Conservation (phyloP, 2,329 filamentous ascomycete species). For the Fusarium bulbicola region DNA sequence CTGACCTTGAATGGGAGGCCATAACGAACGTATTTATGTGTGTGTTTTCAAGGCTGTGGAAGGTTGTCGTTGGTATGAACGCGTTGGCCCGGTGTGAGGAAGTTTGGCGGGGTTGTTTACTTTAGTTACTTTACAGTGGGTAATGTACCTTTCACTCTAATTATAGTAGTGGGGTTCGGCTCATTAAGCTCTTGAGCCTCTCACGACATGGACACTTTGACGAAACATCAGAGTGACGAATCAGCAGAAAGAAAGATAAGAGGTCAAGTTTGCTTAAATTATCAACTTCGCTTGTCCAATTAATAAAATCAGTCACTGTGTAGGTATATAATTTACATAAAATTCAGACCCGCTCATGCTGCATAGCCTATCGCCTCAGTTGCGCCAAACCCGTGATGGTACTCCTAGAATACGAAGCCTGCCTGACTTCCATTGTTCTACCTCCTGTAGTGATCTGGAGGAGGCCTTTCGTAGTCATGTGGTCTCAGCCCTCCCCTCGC, state of each 20-base stretch:
- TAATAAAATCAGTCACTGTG: not conserved
- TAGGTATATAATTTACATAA: not conserved
- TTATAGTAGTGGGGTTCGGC: slow-evolving; percentile 8
- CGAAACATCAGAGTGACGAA: not conserved
- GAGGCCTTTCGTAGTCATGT: slow-evolving; percentile 57
- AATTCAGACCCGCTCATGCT: not conserved
- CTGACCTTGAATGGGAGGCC: slow-evolving; percentile 45
- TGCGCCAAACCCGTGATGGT: not conserved
- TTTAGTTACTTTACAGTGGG: not conserved
- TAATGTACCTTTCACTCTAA: not conserved
- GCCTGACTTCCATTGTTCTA: slow-evolving; percentile 35
- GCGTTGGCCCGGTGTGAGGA: slow-evolving; percentile 15
- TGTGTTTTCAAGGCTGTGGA: not conserved
- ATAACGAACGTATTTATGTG: slow-evolving; percentile 33
- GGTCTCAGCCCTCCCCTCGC: slow-evolving; percentile 56
- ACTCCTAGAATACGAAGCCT: not conserved
- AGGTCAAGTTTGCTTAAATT: not conserved
- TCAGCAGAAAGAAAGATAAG: not conserved
- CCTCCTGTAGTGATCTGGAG: slow-evolving; percentile 56
- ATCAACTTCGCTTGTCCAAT: not conserved
- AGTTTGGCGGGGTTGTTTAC: slow-evolving; percentile 30
- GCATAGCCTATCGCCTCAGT: not conserved
- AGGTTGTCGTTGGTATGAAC: slow-evolving; percentile 9
- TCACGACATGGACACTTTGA: not conserved
- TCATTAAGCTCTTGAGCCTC: not conserved